phyloP scores from a whole-genome alignment of 805 yeast genomes.

The Lipomyces japonicus region DNA sequence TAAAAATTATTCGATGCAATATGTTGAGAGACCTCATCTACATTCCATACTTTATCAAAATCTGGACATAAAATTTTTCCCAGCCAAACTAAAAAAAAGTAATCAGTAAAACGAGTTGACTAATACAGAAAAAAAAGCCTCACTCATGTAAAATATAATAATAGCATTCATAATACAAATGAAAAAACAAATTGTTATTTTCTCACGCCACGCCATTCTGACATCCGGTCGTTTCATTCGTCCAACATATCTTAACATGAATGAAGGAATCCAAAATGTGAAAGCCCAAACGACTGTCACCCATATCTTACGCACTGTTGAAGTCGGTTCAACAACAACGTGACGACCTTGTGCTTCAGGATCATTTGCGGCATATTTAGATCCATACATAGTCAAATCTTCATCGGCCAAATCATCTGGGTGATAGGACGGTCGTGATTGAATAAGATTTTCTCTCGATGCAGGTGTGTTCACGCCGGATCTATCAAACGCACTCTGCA shows the following conservation, averaged over 20 bases:
- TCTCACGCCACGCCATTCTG: constrained; percentile 45
- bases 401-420: not conserved
- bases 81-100: constrained; percentile 31
- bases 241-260: constrained; percentile 36
- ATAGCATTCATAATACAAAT: constrained; percentile 40
- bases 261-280: constrained; percentile 44
- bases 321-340: constrained; percentile 35
- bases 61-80: constrained; percentile 42
- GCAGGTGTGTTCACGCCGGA: constrained; percentile 3
- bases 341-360: constrained; percentile 34
- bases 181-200: constrained; percentile 38
- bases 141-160: constrained; percentile 43
- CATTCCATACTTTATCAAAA: constrained; percentile 43
- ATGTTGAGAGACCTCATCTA: constrained; percentile 38
- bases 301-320: constrained; percentile 39
- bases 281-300: constrained; percentile 41
- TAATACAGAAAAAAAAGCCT: not conserved
- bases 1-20: constrained; percentile 39
- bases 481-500: constrained; percentile 7
- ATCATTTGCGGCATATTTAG: constrained; percentile 34
- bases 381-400: constrained; percentile 26
- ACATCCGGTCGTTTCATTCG: constrained; percentile 43
- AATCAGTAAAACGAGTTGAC: not conserved
- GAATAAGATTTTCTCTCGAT: constrained; percentile 12
- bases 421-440: not conserved